Evolutionary conservation across 2,329 filamentous ascomycete species (phyloP), one percentile per base, ranked within the genome.

Genomic region (Myriosclerotinia duriaeana): DNA sequence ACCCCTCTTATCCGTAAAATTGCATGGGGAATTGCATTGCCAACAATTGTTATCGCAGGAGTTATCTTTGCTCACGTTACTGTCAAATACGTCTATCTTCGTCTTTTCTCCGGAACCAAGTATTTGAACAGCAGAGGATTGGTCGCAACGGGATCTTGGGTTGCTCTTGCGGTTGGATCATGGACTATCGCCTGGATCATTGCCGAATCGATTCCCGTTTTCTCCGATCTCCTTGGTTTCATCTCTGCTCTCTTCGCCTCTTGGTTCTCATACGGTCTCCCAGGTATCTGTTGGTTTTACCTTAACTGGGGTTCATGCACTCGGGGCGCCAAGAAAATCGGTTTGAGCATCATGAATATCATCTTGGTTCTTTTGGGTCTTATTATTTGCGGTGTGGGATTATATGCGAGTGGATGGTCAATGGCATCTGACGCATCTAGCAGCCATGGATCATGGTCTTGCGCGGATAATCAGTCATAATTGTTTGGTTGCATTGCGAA

Each of bases 11-110:
- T 91, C 56, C 81, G 84, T 30, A 90, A 90, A 73, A 78, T 89
- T 14, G 87, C 88, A 15, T 91, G 87, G 77, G 88, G 87, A 34
- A 80, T 91, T 67, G 89, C 89, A 0, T 80, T 89, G 2, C 88
- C 88, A 2, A 90, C 87, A 2, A 91, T 91, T 67, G 79, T 91
- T 58, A 85, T 92, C 60, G 87, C 88, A 0, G 89, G 89, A 64
- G 87, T 90, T 8, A 88, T 92, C 69, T 88, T 89, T 74, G 87
- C 84, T 15, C 85, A 88, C 67, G 85, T 91, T 2, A 87, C 86
- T 2, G 82, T 81, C 65, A 89, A 89, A 73, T 88, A 88, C 71
- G 79, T 90, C 67, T 91, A 89, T 72, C 78, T 85, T 4, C 84
- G 88, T 40, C 74, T 88, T 9, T 90, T 89, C 42, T 40, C 64